Evolutionary conservation across 768 basidiomycete species (phyloP).

Genomic region (Panaeolus cyanescens): DNA sequence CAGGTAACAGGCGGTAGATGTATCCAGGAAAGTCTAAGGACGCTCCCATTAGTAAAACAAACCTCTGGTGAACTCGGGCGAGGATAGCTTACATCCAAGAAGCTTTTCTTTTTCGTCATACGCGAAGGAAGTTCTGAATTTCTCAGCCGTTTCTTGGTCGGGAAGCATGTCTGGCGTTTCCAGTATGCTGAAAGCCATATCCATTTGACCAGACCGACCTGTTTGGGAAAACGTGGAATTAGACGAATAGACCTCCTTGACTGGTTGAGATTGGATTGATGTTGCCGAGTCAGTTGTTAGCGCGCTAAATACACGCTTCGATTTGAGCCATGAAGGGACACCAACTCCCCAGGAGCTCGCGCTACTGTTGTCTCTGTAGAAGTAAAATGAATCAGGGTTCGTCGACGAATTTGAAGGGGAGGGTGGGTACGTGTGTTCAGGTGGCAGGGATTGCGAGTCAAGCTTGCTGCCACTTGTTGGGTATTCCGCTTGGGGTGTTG

Average conservation of each 20-base stretch:
- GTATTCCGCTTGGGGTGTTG: constrained; percentile 3
- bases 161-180: constrained; percentile 68
- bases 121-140: constrained; percentile 82
- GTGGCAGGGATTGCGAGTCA: constrained; percentile 16
- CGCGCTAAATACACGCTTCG: constrained; percentile 41
- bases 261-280: constrained; percentile 29
- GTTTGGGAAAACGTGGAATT: constrained; percentile 25
- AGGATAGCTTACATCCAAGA: constrained; percentile 74
- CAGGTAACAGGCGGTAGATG: constrained; percentile 85
- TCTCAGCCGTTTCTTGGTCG: constrained; percentile 67
- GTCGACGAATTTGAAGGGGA: constrained; percentile 54
- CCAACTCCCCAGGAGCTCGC: constrained; percentile 60
- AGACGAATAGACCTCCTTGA: constrained; percentile 65
- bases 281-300: constrained; percentile 22
- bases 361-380: constrained; percentile 44
- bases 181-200: constrained; percentile 80
- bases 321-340: constrained; percentile 73
- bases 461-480: not conserved
- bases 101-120: constrained; percentile 86
- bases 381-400: constrained; percentile 49
- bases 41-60: constrained; percentile 8
- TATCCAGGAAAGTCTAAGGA: constrained; percentile 85
- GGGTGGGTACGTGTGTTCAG: constrained; percentile 81
- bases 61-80: not conserved
- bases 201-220: constrained; percentile 45